Percentiles rank a stretch among this genome's conserved stretches.
Evolutionary conservation across 371 early-diverging fungal genomes (phyloP).

Genomic region (Polyrhizophydium stewartii): DNA sequence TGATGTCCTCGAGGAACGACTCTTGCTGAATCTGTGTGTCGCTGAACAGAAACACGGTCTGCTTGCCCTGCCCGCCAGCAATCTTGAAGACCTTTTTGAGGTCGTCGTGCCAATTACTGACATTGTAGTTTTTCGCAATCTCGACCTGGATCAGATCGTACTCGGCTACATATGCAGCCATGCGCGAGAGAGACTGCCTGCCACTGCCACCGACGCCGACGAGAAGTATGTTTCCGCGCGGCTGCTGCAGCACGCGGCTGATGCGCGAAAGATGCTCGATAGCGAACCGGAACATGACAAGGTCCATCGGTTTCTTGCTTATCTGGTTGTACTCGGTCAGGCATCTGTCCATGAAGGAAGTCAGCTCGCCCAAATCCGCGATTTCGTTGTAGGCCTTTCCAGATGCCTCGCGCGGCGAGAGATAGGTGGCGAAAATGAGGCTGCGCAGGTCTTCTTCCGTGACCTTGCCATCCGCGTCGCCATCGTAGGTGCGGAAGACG

Average conservation of each 20-base stretch:
- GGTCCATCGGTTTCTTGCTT: conserved; percentile 51
- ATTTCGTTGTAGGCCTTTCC: conserved; percentile 42
- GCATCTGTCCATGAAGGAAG: conserved; percentile 37
- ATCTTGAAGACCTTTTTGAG: conserved; percentile 43
- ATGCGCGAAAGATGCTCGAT: conserved; percentile 50
- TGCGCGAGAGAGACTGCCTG: conserved; percentile 41
- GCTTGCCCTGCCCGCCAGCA: conserved; percentile 39
- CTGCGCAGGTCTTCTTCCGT: conserved; percentile 43
- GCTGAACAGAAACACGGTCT: conserved; percentile 46
- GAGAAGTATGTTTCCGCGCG: conserved; percentile 45
- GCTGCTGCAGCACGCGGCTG: conserved; percentile 45
- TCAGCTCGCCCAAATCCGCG: conserved; percentile 30
- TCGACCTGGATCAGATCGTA: conserved; percentile 50
- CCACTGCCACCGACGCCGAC: conserved; percentile 55
- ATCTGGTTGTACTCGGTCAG: conserved; percentile 41
- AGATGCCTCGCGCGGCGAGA: conserved; percentile 28
- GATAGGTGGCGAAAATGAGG: conserved; percentile 46
- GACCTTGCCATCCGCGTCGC: conserved; percentile 31
- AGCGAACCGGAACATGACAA: conserved; percentile 49
- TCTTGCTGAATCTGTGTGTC: conserved; percentile 54
- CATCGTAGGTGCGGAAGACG: conserved; percentile 37
- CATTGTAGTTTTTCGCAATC: conserved; percentile 44
- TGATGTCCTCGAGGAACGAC: conserved; percentile 49
- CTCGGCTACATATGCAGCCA: conserved; percentile 48
- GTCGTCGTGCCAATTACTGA: conserved; percentile 49